Evolutionary conservation across 2,329 filamentous ascomycete genomes (phyloP), one percentile per base, ranked within the genome.

Genomic region (Chaetomiaceae sp.): DNA sequence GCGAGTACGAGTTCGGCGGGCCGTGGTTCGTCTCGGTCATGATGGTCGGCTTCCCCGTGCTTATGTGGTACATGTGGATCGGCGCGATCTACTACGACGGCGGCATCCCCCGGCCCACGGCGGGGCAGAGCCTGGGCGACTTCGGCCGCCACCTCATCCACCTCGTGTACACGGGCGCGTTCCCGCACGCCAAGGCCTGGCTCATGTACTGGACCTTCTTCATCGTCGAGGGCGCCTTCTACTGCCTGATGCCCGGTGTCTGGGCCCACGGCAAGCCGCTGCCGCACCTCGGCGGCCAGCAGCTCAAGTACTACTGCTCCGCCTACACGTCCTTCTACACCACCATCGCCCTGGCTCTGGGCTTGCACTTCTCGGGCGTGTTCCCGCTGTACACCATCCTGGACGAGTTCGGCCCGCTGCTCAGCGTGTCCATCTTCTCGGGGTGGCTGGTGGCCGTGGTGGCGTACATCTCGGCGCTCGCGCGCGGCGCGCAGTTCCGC

Each of bases 61-160:
- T 98, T 58, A 97, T 97, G 91, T 96, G 88, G 78, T 97, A 96
- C 71, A 95, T 98, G 90, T 97, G 90, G 90, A 83, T 95, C 66
- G 93, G 93, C 41, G 86, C 91, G 27, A 90, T 84, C 40, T 95
- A 91, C 70, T 98, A 96, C 69, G 73, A 88, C 62, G 91, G 91
- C 57, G 82, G 86, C 53, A 74, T 94, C 42, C 93, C 93, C 14
- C 69, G 71, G 35, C 86, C 81, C 1, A 69, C 70, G 2, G 64
- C 78, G 35, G 85, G 78, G 34, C 76, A 95, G 72, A 82, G 74
- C 56, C 79, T 79, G 63, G 56, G 61, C 11, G 82, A 91, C 15
- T 97, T 96, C 63, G 73, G 78, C 45, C 67, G 73, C 48, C 83
- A 95, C 55, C 67, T 97, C 64, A 76, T 70, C 54, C 62, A 82